A percentile compares a stretch with the other conserved stretches of the same genome.
Evolutionary conservation across 176 grass and related monocot species (phyloP).

Genomic region (Ananas comosus): DNA sequence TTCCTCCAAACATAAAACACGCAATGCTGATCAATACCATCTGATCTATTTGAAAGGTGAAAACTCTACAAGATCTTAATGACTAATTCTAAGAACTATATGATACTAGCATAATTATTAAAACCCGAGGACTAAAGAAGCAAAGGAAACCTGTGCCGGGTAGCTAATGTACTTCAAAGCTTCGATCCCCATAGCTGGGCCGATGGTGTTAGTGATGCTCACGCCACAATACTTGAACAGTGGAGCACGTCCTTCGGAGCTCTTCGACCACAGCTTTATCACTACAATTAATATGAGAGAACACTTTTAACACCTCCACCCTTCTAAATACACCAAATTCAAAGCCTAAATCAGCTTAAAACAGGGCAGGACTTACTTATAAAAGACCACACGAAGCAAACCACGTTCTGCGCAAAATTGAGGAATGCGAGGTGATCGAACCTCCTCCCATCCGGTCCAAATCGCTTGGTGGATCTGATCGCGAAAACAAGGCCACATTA

Average conservation of each 20-base stretch:
- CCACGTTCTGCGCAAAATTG: constrained; percentile 85
- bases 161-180: constrained; percentile 99
- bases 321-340: neutral
- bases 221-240: constrained; percentile 65
- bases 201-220: constrained; percentile 88
- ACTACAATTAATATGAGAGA: constrained; percentile 26
- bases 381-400: constrained; percentile 89
- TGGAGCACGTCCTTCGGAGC: constrained; percentile 46
- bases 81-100: neutral
- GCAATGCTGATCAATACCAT: too few species aligned
- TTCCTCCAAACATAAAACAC: too few species aligned
- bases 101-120: neutral
- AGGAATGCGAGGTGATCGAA: constrained; percentile 93
- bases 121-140: neutral
- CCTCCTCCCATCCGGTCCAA: constrained; percentile 62
- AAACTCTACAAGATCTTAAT: too few species aligned
- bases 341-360: neutral
- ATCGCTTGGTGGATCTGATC: constrained; percentile 89
- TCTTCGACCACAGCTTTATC: constrained; percentile 80
- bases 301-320: neutral
- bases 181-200: constrained; percentile 92
- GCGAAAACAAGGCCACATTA: neutral
- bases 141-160: constrained; percentile 56
- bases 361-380: constrained; percentile 47
- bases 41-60: too few species aligned